Percentiles rank a stretch among this genome's conserved stretches.
Evolutionary conservation across 306 rosid species (phyloP).

Genomic region (Senna siamea): DNA sequence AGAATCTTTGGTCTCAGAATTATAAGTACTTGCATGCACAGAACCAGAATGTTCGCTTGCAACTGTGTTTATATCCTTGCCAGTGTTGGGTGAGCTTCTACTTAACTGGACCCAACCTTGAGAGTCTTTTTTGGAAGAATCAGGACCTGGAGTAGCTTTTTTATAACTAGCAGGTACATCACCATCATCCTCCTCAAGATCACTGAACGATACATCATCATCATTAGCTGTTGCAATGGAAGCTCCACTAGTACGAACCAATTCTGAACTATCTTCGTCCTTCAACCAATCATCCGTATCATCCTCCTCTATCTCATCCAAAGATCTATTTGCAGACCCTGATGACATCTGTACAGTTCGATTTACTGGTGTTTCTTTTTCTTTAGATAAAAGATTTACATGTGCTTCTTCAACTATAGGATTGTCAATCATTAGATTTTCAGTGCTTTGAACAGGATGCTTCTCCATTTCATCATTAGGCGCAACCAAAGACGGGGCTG

Average conservation of each 20-base stretch:
- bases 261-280: slow-evolving; percentile 82
- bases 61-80: slow-evolving; percentile 56
- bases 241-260: slow-evolving; percentile 64
- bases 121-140: slow-evolving; percentile 84
- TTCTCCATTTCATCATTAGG: slow-evolving; percentile 60
- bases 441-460: slow-evolving; percentile 53
- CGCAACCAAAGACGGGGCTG: slow-evolving; percentile 38
- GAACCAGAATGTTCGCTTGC: slow-evolving; percentile 57
- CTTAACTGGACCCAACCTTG: slow-evolving; percentile 89
- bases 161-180: slow-evolving; percentile 54
- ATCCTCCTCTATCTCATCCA: slow-evolving; percentile 65
- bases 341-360: slow-evolving; percentile 40
- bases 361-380: slow-evolving; percentile 48
- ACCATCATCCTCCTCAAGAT: slow-evolving; percentile 89
- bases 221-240: slow-evolving; percentile 63
- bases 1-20: slow-evolving; percentile 69
- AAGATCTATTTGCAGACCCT: slow-evolving; percentile 46
- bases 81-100: slow-evolving; percentile 67
- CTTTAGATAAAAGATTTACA: neutral
- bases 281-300: slow-evolving; percentile 96
- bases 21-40: slow-evolving; percentile 58
- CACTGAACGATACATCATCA: slow-evolving; percentile 92
- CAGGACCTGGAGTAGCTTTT: slow-evolving; percentile 69
- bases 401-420: slow-evolving; percentile 60
- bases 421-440: slow-evolving; percentile 56